Evolutionary conservation across 331 rosid genomes (phyloP).

Genomic region (Rhamnella rubrinervis): DNA sequence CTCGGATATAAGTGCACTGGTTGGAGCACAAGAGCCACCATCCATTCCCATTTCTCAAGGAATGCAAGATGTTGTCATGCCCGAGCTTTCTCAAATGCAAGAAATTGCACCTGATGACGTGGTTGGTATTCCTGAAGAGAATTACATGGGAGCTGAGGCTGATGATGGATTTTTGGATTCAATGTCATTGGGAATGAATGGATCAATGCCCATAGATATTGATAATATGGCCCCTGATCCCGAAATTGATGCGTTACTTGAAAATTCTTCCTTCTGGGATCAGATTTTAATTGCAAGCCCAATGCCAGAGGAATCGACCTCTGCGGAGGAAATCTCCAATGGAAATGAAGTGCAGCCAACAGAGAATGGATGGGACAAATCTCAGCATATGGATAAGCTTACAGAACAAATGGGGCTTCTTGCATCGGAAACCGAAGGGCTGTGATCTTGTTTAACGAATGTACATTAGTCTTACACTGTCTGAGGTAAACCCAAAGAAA

Average conservation of each 20-base stretch:
- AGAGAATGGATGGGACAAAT: constrained; percentile 66
- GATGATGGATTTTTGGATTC: constrained; percentile 49
- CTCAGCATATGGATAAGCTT: constrained; percentile 66
- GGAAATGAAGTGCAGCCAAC: constrained; percentile 49
- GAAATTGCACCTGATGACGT: constrained; percentile 49
- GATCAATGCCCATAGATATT: constrained; percentile 52
- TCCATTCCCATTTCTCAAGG: constrained; percentile 46
- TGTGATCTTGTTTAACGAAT: constrained; percentile 39
- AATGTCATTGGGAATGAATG: constrained; percentile 41
- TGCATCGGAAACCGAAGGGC: constrained; percentile 52
- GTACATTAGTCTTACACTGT: constrained; percentile 37
- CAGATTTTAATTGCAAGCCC: constrained; percentile 51
- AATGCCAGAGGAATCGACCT: constrained; percentile 42
- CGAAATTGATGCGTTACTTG: constrained; percentile 72
- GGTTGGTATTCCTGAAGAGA: constrained; percentile 46
- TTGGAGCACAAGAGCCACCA: constrained; percentile 40
- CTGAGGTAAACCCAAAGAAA: constrained; percentile 34
- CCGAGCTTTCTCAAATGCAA: constrained; percentile 58
- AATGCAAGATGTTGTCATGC: constrained; percentile 44
- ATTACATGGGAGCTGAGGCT: constrained; percentile 43
- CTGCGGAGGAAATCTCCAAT: constrained; percentile 37
- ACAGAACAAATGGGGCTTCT: constrained; percentile 90
- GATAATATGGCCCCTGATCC: constrained; percentile 50
- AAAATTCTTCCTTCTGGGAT: constrained; percentile 58
- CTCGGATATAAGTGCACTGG: constrained; percentile 38